These are phyloP conservation scores for Fusarium irregulare DNA, from an alignment of 2,329 filamentous ascomycete species.

Conservation along the genomic window DNA sequence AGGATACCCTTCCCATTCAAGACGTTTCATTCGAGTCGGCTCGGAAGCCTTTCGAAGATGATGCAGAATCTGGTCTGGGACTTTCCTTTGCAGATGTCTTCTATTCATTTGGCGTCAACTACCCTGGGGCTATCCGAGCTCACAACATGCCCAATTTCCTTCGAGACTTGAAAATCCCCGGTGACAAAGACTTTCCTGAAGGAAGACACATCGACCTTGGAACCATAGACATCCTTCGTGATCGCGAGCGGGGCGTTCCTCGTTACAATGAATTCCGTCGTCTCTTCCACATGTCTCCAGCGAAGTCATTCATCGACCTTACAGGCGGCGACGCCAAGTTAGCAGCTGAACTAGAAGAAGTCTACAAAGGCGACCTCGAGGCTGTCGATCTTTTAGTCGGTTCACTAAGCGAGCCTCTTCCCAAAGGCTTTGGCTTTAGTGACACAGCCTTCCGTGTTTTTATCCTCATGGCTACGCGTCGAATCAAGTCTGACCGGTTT, in stretches of 20 bases:
- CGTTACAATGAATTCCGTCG: conserved; percentile 30
- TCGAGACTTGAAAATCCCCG: conserved; percentile 4
- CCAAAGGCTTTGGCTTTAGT: conserved; percentile 22
- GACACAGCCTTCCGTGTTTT: conserved; percentile 29
- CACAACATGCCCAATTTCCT: conserved; percentile 31
- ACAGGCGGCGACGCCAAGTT: conserved; percentile 17
- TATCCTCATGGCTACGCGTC: conserved; percentile 24
- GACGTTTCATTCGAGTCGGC: conserved; percentile 21
- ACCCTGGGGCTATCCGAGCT: conserved; percentile 20
- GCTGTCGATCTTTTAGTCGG: conserved; percentile 19
- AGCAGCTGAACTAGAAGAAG: conserved; percentile 13
- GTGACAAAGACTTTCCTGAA: conserved; percentile 11
- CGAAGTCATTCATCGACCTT: conserved; percentile 14
- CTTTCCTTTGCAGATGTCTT: conserved; percentile 20
- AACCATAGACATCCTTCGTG: conserved; percentile 29
- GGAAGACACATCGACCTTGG: conserved; percentile 25
- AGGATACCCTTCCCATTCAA: conserved; percentile 10
- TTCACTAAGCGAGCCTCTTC: conserved; percentile 18
- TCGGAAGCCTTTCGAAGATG: conserved; percentile 1
- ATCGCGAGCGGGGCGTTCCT: conserved; percentile 27
- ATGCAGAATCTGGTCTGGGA: not conserved
- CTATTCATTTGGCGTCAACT: conserved; percentile 28
- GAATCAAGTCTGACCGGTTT: conserved; percentile 30
- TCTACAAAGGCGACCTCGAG: conserved; percentile 8
- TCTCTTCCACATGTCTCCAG: conserved; percentile 18